These are phyloP conservation scores for Aureobasidium namibiae DNA, from an alignment of 2,329 filamentous ascomycete genomes.

Conservation along the genomic window DNA sequence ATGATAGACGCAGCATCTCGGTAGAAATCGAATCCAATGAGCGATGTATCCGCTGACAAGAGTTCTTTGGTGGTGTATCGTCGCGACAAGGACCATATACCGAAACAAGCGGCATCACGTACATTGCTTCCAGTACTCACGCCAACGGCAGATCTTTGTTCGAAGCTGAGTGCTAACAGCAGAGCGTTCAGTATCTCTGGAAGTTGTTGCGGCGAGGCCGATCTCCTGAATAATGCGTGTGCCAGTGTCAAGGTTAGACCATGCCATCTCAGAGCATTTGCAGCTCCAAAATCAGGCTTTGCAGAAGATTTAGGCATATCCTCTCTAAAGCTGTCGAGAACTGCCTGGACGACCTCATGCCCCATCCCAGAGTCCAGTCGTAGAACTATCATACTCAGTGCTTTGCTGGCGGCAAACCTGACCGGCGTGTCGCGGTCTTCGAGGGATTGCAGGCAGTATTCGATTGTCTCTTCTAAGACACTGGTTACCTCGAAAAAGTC, in stretches of 20 bases:
- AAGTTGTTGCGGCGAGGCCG: conserved; percentile 63
- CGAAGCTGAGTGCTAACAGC: conserved; percentile 73
- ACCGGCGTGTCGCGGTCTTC: conserved; percentile 88
- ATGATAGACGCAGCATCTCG: conserved; percentile 27
- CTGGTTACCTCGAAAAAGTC: conserved; percentile 28
- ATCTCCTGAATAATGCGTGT: conserved; percentile 77
- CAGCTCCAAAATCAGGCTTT: conserved; percentile 57
- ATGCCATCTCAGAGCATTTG: conserved; percentile 83
- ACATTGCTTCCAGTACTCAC: conserved; percentile 81
- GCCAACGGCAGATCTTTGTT: conserved; percentile 80
- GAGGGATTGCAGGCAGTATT: conserved; percentile 68
- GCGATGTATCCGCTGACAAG: conserved; percentile 45
- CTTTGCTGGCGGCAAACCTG: conserved; percentile 83
- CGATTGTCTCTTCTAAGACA: conserved; percentile 67
- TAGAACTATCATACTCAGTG: conserved; percentile 76
- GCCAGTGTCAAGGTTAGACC: conserved; percentile 81
- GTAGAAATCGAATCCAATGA: not conserved
- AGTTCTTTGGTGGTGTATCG: conserved; percentile 79
- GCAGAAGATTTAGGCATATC: conserved; percentile 47
- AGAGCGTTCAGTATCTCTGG: conserved; percentile 68
- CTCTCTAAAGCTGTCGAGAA: conserved; percentile 60
- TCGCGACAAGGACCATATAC: conserved; percentile 84
- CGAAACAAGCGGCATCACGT: conserved; percentile 90
- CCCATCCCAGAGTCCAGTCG: conserved; percentile 75
- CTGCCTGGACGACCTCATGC: conserved; percentile 75